Percentiles rank a stretch among this genome's conserved stretches.
Conservation (phyloP, 2,329 filamentous ascomycete genomes). For the Claviceps quebecensis region DNA sequence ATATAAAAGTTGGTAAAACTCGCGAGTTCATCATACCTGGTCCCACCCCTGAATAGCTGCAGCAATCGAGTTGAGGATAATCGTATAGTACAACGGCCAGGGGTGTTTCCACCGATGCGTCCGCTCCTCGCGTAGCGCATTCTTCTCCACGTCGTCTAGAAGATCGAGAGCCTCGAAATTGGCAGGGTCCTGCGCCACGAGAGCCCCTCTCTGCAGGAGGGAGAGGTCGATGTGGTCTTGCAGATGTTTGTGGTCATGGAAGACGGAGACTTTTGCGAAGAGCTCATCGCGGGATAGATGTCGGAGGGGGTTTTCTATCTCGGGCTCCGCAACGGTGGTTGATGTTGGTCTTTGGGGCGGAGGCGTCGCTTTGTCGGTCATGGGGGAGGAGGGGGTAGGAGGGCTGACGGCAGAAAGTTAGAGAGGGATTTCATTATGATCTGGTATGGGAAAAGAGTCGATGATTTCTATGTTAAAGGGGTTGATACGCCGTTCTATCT, state of each 20-base stretch:
- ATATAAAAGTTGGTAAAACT: no score
- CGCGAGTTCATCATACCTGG: constrained; percentile 16
- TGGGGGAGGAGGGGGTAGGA: not conserved
- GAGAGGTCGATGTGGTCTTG: constrained; percentile 27
- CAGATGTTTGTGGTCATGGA: constrained; percentile 34
- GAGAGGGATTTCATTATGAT: no score
- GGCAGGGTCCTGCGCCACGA: constrained; percentile 24
- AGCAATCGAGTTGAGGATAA: constrained; percentile 36
- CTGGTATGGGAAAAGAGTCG: no score
- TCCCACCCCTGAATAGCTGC: constrained; percentile 38
- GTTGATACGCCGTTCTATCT: no score
- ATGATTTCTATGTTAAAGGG: no score
- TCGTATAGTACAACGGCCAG: constrained; percentile 33
- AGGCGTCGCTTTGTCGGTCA: not conserved
- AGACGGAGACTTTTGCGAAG: constrained; percentile 38
- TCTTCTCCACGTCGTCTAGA: constrained; percentile 22
- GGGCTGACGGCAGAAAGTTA: not conserved
- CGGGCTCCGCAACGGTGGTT: constrained; percentile 12
- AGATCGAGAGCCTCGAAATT: constrained; percentile 15
- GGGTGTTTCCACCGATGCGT: constrained; percentile 46
- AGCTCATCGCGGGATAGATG: constrained; percentile 37
- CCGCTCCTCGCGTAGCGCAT: constrained; percentile 29
- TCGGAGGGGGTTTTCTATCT: constrained; percentile 32
- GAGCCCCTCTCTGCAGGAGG: constrained; percentile 23
- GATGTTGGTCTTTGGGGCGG: not conserved